Base-by-base conservation (phyloP, 176 grass and related monocot species). In the Hsuehochloa calcarea region DNA sequence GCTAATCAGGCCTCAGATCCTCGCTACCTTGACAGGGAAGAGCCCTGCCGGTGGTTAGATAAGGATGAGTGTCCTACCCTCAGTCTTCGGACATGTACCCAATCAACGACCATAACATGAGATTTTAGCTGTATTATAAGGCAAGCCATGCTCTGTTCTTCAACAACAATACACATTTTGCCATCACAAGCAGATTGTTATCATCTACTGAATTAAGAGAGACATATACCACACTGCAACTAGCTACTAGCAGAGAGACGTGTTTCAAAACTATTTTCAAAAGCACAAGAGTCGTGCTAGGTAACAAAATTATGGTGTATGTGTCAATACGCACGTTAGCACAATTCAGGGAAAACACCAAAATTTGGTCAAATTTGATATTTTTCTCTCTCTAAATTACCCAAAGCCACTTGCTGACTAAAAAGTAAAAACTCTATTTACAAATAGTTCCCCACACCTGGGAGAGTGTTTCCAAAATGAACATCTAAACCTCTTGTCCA, bases 291-390 rank as follows among this genome's bases (percentile, higher is more conserved):
- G 82, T 69, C 39, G 9, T 25, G 14, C 29, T 51, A 51, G 29
- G 50, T 25, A 29, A 52, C 34, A 72, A 26, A 19, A 14, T 16
- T 47, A 71, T 13, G 5, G 49, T 13, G 37, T 61, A 61, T 26
- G 10, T n/a, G 46, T 6, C 22, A 50, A 74, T 61, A 20, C 0
- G 0, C 0, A 19, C 0, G 38, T 7, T 2, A 0, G 31, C 2
- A 2, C 31, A 51, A 17, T 69, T 56, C 15, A 68, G 3, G n/a
- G 10, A 14, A 51, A 64, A 22, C 82, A 66, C n/a, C 52, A 55
- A 55, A 55, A 16, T 55, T 22, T 55, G 6, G 52, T 55, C 6
- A 55, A 55, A 55, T 55, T 22, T 55, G 52, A 55, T 1, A 68
- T 10, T 19, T 39, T 1, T 20, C n/a, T 16, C 31, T 29, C 31